These are phyloP conservation scores for Parastagonospora nodorum DNA, from an alignment of 2,329 filamentous ascomycete genomes.

Conservation along the genomic window DNA sequence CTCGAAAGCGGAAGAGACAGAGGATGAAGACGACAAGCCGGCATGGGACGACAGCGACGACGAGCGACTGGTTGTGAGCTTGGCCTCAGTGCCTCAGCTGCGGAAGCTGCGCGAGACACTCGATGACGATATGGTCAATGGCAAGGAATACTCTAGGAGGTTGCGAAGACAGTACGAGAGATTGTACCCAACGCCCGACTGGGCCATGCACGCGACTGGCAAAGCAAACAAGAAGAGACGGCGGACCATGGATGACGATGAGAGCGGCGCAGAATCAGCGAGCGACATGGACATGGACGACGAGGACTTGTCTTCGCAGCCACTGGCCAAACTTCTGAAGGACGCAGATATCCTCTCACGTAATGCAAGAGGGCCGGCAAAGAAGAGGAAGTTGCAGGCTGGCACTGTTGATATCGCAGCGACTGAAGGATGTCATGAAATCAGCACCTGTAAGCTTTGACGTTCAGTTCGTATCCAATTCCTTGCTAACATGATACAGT, in stretches of 20 bases:
- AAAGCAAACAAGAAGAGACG: conserved; percentile 54
- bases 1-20: conserved; percentile 48
- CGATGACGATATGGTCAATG: conserved; percentile 82
- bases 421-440: conserved; percentile 82
- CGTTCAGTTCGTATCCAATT: background rate
- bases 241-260: conserved; percentile 47
- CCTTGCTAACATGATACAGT: conserved; percentile 44
- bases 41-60: conserved; percentile 97
- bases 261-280: conserved; percentile 56
- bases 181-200: conserved; percentile 65
- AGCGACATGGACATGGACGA: conserved; percentile 60
- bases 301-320: conserved; percentile 67
- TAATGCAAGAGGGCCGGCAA: conserved; percentile 55
- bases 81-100: conserved; percentile 74
- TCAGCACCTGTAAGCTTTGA: conserved; percentile 64
- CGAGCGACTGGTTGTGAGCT: conserved; percentile 81
- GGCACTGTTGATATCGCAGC: conserved; percentile 90
- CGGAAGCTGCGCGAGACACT: conserved; percentile 83
- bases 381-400: conserved; percentile 75
- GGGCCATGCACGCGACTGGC: conserved; percentile 57
- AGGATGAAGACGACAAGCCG: conserved; percentile 52
- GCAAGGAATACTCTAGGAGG: conserved; percentile 81
- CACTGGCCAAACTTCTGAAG: conserved; percentile 79
- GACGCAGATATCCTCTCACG: conserved; percentile 69
- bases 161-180: conserved; percentile 77